A percentile compares a stretch with the other conserved stretches of the same genome.
Conservation (phyloP, 2,329 filamentous ascomycete species). For the Cryphonectria japonica region DNA sequence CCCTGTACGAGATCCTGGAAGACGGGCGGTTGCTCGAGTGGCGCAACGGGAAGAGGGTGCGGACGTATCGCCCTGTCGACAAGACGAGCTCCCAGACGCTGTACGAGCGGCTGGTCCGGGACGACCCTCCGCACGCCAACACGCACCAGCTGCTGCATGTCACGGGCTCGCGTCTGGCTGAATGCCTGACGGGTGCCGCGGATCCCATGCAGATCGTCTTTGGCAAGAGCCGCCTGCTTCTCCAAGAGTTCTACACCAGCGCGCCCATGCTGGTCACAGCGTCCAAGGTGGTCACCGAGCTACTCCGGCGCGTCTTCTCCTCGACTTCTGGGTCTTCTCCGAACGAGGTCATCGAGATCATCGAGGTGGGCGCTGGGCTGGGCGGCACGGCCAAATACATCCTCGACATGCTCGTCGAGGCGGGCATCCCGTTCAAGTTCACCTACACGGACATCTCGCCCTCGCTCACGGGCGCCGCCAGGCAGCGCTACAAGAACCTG, state of each 20-base stretch:
- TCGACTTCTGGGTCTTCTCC: not conserved
- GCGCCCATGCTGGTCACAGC: constrained; percentile 34
- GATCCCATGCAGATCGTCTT: constrained; percentile 47
- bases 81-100: constrained; percentile 30
- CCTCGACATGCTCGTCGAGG: constrained; percentile 33
- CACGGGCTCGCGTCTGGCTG: constrained; percentile 41
- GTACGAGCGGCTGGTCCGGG: not conserved
- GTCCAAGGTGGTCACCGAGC: constrained; percentile 30
- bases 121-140: constrained; percentile 36
- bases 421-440: constrained; percentile 39
- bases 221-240: constrained; percentile 33
- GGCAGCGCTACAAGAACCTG: constrained; percentile 28
- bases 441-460: constrained; percentile 48
- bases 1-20: not conserved
- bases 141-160: constrained; percentile 39
- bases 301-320: constrained; percentile 6
- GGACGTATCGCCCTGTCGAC: not conserved
- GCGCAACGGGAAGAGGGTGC: not conserved
- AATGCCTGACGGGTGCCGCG: constrained; percentile 40
- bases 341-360: constrained; percentile 37
- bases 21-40: constrained; percentile 3
- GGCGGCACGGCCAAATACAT: constrained; percentile 45
- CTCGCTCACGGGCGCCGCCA: constrained; percentile 35
- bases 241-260: constrained; percentile 43
- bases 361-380: constrained; percentile 49